These are phyloP conservation scores for Solanum clarkiae DNA, from an alignment of 257 asterid species.

Conservation along the genomic window DNA sequence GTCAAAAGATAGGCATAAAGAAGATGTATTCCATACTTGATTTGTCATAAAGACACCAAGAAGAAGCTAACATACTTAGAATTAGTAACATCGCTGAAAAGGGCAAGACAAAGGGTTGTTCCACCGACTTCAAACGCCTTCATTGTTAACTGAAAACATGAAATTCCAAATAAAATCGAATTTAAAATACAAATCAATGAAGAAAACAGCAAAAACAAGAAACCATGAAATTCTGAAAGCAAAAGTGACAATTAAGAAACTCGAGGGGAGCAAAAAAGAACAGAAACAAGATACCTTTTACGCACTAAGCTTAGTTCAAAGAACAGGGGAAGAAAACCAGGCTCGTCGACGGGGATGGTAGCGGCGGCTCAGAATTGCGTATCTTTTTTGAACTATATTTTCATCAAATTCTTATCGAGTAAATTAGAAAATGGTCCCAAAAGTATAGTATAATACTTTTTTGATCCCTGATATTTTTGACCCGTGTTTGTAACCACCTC, in stretches of 20 bases:
- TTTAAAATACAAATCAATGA: background rate
- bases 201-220: background rate
- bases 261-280: background rate
- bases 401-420: background rate
- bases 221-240: background rate
- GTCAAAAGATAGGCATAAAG: background rate
- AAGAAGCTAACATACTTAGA: slow-evolving; percentile 43
- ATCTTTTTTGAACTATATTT: background rate
- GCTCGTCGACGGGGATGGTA: background rate
- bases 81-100: slow-evolving; percentile 71
- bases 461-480: background rate
- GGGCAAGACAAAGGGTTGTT: slow-evolving; percentile 51
- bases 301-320: background rate
- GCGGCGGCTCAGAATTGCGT: background rate
- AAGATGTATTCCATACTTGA: background rate
- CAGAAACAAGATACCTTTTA: no score
- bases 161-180: background rate
- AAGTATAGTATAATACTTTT: background rate
- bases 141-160: slow-evolving; percentile 25
- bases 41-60: background rate
- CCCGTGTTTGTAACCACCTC: background rate
- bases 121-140: slow-evolving; percentile 61
- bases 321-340: background rate
- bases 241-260: background rate
- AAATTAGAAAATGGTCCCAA: background rate